Conservation (phyloP, 805 yeast genomes). For the Cyberlindnera mycetangii region DNA sequence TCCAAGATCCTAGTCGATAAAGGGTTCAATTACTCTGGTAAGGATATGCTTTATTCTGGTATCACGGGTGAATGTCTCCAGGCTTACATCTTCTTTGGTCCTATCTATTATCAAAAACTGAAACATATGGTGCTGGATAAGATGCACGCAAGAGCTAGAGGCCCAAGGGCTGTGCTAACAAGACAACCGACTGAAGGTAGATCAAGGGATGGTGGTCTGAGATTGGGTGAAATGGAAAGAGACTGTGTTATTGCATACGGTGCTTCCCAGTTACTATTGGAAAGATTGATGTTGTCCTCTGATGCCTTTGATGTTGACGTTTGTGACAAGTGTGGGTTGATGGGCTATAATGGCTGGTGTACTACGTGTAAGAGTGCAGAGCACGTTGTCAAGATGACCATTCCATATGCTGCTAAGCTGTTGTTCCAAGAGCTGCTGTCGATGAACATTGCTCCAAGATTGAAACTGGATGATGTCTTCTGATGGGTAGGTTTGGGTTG, state of each 20-base stretch:
- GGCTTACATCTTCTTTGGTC: conserved; percentile 98
- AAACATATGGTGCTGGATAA: conserved; percentile 99
- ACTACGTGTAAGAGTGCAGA: conserved; percentile 92
- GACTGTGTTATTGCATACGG: conserved; percentile 99
- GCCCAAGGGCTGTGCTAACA: conserved; percentile 96
- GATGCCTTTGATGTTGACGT: conserved; percentile 98
- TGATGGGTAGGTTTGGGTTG: conserved; percentile 1
- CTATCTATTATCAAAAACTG: conserved; percentile 95
- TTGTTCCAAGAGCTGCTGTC: conserved; percentile 95
- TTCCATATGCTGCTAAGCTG: conserved; percentile 98
- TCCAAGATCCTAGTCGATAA: conserved; percentile 82
- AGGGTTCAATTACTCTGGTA: conserved; percentile 93
- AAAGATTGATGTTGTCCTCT: conserved; percentile 92
- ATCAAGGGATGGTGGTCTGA: conserved; percentile 97
- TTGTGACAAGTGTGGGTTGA: conserved; percentile 89
- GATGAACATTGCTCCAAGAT: conserved; percentile 98
- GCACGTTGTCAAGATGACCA: conserved; percentile 85
- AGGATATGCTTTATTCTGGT: conserved; percentile 96
- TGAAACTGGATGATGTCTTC: conserved; percentile 84
- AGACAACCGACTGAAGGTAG: conserved; percentile 99
- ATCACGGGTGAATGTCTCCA: conserved; percentile 96
- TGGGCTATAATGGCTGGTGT: conserved; percentile 98
- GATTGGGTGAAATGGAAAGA: conserved; percentile 99
- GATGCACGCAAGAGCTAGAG: conserved; percentile 99
- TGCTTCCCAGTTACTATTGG: conserved; percentile 90